Base-by-base conservation (phyloP, 108 stramenopile species). In the Thalassiosira profunda region DNA sequence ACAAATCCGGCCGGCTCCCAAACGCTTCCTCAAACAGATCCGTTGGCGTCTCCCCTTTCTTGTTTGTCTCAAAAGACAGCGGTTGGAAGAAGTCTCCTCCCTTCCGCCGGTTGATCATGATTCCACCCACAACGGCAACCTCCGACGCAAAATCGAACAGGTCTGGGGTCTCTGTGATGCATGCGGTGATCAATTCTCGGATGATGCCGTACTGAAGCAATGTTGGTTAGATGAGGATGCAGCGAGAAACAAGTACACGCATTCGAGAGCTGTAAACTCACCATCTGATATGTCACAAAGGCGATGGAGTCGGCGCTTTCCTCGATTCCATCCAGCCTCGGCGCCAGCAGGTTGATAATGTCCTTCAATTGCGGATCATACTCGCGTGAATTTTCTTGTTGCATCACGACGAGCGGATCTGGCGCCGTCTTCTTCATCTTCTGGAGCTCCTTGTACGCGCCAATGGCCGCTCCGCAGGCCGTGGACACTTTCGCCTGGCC, bases 201-300 rank as follows among this genome's bases (percentile, higher is more conserved):
- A 66, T 36, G 11, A 66, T 56, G 8, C 56, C 64, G 12, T 66
- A 57, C n/a, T n/a, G n/a, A n/a, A n/a, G n/a, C n/a, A n/a, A n/a
- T n/a, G n/a, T n/a, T n/a, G n/a, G n/a, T n/a, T n/a, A n/a, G n/a
- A n/a, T n/a, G n/a, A n/a, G n/a, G n/a, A n/a, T n/a, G n/a, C n/a
- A n/a, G n/a, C n/a, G n/a, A n/a, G n/a, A n/a, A n/a, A n/a, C n/a
- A n/a, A n/a, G n/a, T n/a, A n/a, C n/a, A n/a, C n/a, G n/a, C n/a
- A n/a, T n/a, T n/a, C n/a, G n/a, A n/a, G n/a, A n/a, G n/a, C n/a
- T n/a, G n/a, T n/a, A n/a, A n/a, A 14, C 40, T 14, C 40, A 14
- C 40, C 64, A 66, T 66, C 12, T 66, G 64, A 58, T 66, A 66
- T 17, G 64, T 58, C 7, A 66, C 64, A 17, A 66, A 66, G 10